Evolutionary conservation across 2,329 filamentous ascomycete species (phyloP).

Genomic region (Xylaria sp.): DNA sequence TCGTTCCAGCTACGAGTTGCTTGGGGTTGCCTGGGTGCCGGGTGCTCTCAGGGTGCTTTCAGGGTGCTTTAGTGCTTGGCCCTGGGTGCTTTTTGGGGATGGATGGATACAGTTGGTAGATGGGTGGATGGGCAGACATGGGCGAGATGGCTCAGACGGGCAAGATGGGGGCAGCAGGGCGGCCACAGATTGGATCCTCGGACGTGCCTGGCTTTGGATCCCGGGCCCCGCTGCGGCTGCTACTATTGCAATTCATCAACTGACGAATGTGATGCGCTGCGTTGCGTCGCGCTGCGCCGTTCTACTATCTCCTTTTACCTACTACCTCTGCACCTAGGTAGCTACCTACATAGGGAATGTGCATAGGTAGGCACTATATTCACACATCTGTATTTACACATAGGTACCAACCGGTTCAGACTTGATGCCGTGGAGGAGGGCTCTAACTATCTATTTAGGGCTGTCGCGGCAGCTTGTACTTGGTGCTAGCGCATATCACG

Average conservation of each 20-base stretch:
- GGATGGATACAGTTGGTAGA: too few relatives aligned
- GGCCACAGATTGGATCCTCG: not conserved
- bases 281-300: not conserved
- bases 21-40: conserved; percentile 10
- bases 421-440: too few relatives aligned
- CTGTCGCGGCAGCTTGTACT: too few relatives aligned
- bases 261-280: not conserved
- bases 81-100: conserved; percentile 1
- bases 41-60: conserved; percentile 8
- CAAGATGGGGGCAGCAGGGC: not conserved
- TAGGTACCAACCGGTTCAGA: too few relatives aligned
- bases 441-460: too few relatives aligned
- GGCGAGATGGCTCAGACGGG: conserved; percentile 19
- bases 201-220: not conserved
- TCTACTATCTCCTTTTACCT: too few relatives aligned
- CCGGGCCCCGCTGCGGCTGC: not conserved
- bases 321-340: too few relatives aligned
- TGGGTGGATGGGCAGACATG: conserved; percentile 3
- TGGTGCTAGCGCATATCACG: not conserved
- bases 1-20: conserved; percentile 13
- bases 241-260: not conserved
- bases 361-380: too few relatives aligned
- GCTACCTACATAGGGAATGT: too few relatives aligned
- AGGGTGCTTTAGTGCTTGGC: not conserved
- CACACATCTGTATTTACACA: too few relatives aligned